Percentiles rank a stretch among this genome's conserved stretches.
These are phyloP conservation scores for Crithidia expoeki DNA, from an alignment of 208 protist genomes.

Conservation along the genomic window DNA sequence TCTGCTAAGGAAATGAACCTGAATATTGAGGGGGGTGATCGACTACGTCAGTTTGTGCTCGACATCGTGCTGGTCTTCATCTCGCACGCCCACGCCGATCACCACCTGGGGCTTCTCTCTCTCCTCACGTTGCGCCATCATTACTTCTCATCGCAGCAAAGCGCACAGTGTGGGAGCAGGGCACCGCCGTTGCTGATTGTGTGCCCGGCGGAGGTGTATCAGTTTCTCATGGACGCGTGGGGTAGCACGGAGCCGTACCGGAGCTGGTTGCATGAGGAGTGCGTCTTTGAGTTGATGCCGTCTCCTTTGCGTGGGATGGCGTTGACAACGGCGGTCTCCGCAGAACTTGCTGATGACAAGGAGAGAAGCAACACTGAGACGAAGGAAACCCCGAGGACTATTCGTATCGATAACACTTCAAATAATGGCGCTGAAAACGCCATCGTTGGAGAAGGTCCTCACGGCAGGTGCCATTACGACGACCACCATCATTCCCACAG, in stretches of 20 bases:
- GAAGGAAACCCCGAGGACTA: too few species aligned
- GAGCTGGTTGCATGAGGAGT: constrained; percentile 56
- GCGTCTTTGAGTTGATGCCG: constrained; percentile 67
- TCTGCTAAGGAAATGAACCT: background rate
- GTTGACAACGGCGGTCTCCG: background rate
- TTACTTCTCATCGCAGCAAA: constrained; percentile 18
- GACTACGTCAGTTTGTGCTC: constrained; percentile 37
- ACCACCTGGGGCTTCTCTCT: constrained; percentile 82
- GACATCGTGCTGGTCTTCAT: constrained; percentile 81
- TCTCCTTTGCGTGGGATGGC: background rate
- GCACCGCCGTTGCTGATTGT: constrained; percentile 54
- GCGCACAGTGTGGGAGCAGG: background rate
- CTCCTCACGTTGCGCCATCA: constrained; percentile 66
- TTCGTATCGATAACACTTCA: too few species aligned
- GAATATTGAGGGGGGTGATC: constrained; percentile 12
- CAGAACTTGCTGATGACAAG: background rate
- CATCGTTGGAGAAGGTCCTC: too few species aligned
- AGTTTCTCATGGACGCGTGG: constrained; percentile 68
- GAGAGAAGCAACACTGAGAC: background rate
- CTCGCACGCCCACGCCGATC: constrained; percentile 91
- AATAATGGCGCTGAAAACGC: too few species aligned
- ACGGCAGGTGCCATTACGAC: background rate
- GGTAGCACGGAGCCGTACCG: constrained; percentile 39
- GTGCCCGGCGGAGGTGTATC: constrained; percentile 75
- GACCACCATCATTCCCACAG: background rate